phyloP scores from a whole-genome alignment of 208 protist species.

The Acanthamoeba polyphaga region DNA sequence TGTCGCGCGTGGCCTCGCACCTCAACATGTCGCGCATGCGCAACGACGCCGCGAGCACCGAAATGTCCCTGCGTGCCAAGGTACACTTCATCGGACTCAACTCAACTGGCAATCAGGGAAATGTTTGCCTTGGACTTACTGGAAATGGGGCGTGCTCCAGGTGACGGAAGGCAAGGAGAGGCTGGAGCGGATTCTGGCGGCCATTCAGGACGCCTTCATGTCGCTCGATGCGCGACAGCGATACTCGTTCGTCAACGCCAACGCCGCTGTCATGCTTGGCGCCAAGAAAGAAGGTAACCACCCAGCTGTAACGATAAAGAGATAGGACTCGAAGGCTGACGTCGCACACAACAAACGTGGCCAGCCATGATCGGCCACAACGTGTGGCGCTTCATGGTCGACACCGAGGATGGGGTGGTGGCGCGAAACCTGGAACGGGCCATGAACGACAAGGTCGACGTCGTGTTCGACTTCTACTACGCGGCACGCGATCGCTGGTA shows the following conservation, averaged over 20 bases:
- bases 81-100: not conserved
- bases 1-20: constrained; percentile 38
- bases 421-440: constrained; percentile 27
- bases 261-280: not conserved
- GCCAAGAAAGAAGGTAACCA: constrained; percentile 34
- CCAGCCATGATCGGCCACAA: not conserved
- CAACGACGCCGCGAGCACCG: not conserved
- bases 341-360: not conserved
- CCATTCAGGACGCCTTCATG: constrained; percentile 56
- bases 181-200: constrained; percentile 40
- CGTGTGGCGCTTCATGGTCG: constrained; percentile 53
- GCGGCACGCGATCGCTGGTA: not conserved
- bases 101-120: not conserved
- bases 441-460: not conserved
- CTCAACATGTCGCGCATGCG: not conserved
- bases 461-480: constrained; percentile 33
- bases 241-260: constrained; percentile 56
- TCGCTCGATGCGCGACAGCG: not conserved
- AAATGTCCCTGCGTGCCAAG: not conserved
- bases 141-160: not conserved
- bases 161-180: not conserved
- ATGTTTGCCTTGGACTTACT: not conserved
- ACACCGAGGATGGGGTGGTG: not conserved
- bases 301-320: not conserved
- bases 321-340: no score